These are phyloP conservation scores for Leucosporidium yakuticum DNA, from an alignment of 768 basidiomycete genomes.

Conservation along the genomic window DNA sequence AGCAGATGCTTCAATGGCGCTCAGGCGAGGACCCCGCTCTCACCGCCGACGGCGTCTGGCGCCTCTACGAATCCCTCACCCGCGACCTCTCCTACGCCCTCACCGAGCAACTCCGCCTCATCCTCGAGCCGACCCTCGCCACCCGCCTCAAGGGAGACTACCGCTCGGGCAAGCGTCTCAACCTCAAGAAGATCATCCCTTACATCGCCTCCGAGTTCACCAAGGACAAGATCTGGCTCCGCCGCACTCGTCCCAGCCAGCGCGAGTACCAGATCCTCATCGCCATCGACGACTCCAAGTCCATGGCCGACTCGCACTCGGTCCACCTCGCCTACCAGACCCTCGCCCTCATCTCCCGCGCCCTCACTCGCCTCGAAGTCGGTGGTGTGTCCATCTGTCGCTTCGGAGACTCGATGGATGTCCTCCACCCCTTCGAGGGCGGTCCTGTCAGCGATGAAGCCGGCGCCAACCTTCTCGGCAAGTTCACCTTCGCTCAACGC, in stretches of 20 bases:
- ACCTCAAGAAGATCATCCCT: conserved; percentile 97
- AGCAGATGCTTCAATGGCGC: conserved; percentile 59
- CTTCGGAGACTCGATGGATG: conserved; percentile 81
- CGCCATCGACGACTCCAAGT: conserved; percentile 90
- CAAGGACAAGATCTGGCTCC: conserved; percentile 98
- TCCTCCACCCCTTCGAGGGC: conserved; percentile 77
- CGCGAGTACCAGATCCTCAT: conserved; percentile 93
- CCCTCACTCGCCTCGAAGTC: conserved; percentile 82
- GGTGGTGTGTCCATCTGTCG: conserved; percentile 89
- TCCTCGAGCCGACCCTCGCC: conserved; percentile 88
- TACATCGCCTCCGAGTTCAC: conserved; percentile 99
- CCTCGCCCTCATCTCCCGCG: conserved; percentile 81
- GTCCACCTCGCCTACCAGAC: conserved; percentile 92
- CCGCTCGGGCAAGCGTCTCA: conserved; percentile 91
- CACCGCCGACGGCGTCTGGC: conserved; percentile 75
- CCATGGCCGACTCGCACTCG: conserved; percentile 89
- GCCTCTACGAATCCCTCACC: conserved; percentile 80
- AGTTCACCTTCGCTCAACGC: conserved; percentile 83
- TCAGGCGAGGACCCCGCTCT: conserved; percentile 53
- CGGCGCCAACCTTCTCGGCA: conserved; percentile 70
- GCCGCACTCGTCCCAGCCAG: conserved; percentile 84
- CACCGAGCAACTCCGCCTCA: conserved; percentile 93
- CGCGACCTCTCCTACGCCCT: conserved; percentile 83
- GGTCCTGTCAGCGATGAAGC: conserved; percentile 74
- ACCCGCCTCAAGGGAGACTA: conserved; percentile 95